Evolutionary conservation across 2,329 filamentous ascomycete species (phyloP).

Genomic region (Fulvia fulva): DNA sequence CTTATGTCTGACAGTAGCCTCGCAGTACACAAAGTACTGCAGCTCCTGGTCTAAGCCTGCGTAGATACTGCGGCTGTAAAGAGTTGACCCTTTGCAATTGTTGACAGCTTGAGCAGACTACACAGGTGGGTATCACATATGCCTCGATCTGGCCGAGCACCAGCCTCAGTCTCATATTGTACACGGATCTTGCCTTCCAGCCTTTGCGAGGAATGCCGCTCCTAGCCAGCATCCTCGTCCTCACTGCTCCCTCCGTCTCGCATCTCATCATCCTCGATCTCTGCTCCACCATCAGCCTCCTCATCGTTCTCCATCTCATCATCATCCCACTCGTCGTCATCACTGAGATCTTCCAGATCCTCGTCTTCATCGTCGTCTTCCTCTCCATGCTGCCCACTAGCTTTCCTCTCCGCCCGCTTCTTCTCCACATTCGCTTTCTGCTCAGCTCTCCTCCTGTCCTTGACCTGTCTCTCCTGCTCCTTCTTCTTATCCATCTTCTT

Average conservation of each 20-base stretch:
- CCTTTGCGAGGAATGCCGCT: neutral
- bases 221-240: constrained; percentile 7
- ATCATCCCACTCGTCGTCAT: constrained; percentile 51
- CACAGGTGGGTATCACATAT: neutral
- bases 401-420: constrained; percentile 63
- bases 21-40: too few species aligned
- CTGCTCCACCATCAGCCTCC: constrained; percentile 13
- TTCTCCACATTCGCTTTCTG: constrained; percentile 88
- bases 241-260: constrained; percentile 9
- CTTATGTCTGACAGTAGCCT: too few species aligned
- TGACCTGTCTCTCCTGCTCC: constrained; percentile 72
- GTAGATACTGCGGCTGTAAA: too few species aligned
- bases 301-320: constrained; percentile 32
- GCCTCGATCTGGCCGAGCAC: neutral
- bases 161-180: neutral
- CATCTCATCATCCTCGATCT: constrained; percentile 20
- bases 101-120: too few species aligned
- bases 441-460: constrained; percentile 73
- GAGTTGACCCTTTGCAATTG: too few species aligned
- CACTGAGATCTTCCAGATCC: constrained; percentile 39
- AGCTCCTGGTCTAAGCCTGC: too few species aligned
- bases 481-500: constrained; percentile 77
- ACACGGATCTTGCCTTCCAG: neutral
- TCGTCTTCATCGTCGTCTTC: constrained; percentile 38
- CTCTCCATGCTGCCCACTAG: constrained; percentile 41